A percentile compares a stretch with the other conserved stretches of the same genome.
These are phyloP conservation scores for apple (Malus domestica) DNA, from an alignment of 306 rosid genomes.

Conservation along the genomic window DNA sequence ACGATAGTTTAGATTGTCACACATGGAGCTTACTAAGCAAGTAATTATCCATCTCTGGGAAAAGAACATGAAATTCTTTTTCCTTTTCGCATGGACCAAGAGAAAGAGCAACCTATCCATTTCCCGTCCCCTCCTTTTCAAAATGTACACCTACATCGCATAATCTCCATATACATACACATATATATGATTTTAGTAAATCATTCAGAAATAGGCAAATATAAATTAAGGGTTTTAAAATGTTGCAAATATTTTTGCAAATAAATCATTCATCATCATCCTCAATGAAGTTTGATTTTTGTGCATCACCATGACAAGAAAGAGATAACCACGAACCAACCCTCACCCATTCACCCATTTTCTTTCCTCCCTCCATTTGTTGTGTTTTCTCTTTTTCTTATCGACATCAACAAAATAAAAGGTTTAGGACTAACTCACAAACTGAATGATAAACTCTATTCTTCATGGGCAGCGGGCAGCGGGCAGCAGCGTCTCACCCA, in stretches of 20 bases:
- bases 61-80: no score
- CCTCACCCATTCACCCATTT: background rate
- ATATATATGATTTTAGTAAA: background rate
- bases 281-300: background rate
- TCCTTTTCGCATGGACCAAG: no score
- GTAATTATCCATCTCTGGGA: no score
- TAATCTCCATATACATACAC: background rate
- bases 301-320: conserved; percentile 11
- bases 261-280: conserved; percentile 21
- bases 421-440: conserved; percentile 10
- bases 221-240: background rate
- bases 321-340: background rate
- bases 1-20: no score
- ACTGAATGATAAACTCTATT: conserved; percentile 12
- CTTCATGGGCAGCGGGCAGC: background rate
- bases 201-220: background rate
- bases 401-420: conserved; percentile 1
- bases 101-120: no score
- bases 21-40: no score
- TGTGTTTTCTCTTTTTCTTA: background rate
- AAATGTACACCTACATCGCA: background rate
- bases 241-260: background rate
- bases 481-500: background rate
- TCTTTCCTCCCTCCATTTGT: background rate
- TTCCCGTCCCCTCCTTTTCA: background rate